Evolutionary conservation across 768 basidiomycete genomes (phyloP).

Genomic region (Tulasnella sp.): DNA sequence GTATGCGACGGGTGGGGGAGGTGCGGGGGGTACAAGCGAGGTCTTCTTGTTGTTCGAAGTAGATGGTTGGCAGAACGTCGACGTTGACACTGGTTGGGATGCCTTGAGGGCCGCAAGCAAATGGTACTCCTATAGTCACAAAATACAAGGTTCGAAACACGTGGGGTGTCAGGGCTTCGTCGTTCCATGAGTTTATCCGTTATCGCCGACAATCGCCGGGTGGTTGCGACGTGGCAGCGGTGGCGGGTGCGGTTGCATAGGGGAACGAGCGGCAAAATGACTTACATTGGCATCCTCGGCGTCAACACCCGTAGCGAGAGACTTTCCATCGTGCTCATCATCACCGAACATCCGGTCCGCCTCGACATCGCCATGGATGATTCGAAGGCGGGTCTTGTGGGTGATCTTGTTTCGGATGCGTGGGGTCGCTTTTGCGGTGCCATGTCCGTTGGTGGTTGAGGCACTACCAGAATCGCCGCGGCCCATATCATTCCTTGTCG

Average conservation of each 20-base stretch:
- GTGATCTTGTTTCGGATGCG: constrained; percentile 58
- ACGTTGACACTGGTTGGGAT: constrained; percentile 34
- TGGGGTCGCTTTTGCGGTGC: constrained; percentile 8
- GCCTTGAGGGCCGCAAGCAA: constrained; percentile 47
- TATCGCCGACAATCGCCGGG: neutral
- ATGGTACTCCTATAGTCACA: constrained; percentile 39
- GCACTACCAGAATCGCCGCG: constrained; percentile 8
- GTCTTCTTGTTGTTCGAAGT: constrained; percentile 20
- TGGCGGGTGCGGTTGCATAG: constrained; percentile 24
- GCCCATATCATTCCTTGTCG: constrained; percentile 11
- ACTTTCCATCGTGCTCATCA: constrained; percentile 76
- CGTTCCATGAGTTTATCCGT: neutral
- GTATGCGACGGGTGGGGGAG: constrained; percentile 44
- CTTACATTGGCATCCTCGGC: constrained; percentile 90
- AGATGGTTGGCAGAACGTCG: constrained; percentile 29
- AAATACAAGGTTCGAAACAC: constrained; percentile 24
- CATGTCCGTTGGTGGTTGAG: too few relatives aligned
- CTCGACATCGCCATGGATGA: constrained; percentile 67
- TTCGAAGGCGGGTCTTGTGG: constrained; percentile 82
- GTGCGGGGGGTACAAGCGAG: constrained; percentile 29
- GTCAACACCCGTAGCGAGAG: constrained; percentile 77
- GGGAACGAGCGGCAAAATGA: constrained; percentile 26
- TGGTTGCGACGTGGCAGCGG: constrained; percentile 19
- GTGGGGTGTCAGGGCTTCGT: constrained; percentile 25
- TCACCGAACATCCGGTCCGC: constrained; percentile 62